Base-by-base conservation (phyloP, 2,329 filamentous ascomycete genomes). In the Achaetomium macrosporum region DNA sequence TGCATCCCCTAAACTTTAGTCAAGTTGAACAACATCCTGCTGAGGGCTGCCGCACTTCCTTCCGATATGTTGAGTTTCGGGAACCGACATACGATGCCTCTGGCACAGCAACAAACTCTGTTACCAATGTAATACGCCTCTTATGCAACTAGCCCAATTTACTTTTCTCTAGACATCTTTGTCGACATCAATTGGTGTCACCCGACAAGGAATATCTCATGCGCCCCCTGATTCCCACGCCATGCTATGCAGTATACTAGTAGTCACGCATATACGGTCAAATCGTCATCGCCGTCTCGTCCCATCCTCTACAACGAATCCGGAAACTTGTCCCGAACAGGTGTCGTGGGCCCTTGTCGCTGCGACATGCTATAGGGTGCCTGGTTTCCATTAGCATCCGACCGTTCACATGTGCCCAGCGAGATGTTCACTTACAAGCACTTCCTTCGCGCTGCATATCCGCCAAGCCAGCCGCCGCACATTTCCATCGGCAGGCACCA, bases 361-460 rank as follows among this genome's bases (percentile, higher is more conserved):
- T 73, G 72, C 9, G 84, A 84, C 82, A 88, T 85, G 65, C 82
- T 87, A 63, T 87, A 88, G 1, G 85, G 84, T 42, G 84, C 84
- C 84, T 87, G 57, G 10, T 9, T 20, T 3, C 15, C 3, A 33
- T 56, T 40, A 57, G 54, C 35, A 50, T 35, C 25, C 15, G 35
- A 37, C 4, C 15, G 15, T 11, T 15, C 33, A 35, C 12, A 37
- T 7, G 9, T 6, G 35, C 7, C 7, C 15, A n/a, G n/a, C 13
- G 13, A n/a, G 35, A 37, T n/a, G 7, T 37, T 44, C 10, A 78
- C 87, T 74, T 75, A 95, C 90, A 72, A 97, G 70, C 59, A 96
- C 93, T 71, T 91, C 89, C 76, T 96, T 96, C 35, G 93, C 93
- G 68, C 95, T 95, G 68, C 87, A 93, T 58, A 99, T 88, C 64